phyloP scores from a whole-genome alignment of 305 asterid species.

The Fraxinus platypoda region DNA sequence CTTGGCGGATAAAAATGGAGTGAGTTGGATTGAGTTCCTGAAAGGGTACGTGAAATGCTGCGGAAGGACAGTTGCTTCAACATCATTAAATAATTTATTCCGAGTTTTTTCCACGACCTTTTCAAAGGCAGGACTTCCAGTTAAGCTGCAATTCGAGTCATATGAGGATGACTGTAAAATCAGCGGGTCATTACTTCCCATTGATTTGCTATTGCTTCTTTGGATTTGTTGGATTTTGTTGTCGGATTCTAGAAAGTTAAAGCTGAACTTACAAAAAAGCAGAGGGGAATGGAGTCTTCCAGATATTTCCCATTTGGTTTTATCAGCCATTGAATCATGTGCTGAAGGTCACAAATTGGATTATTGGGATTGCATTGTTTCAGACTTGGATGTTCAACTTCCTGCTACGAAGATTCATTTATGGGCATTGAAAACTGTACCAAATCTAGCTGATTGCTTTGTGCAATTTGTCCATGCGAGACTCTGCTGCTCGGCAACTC shows the following conservation, averaged over 20 bases:
- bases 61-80: constrained; percentile 59
- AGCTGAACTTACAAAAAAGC: constrained; percentile 24
- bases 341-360: constrained; percentile 43
- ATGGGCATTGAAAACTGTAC: constrained; percentile 76
- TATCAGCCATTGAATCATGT: constrained; percentile 61
- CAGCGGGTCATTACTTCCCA: constrained; percentile 54
- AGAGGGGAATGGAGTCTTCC: constrained; percentile 49
- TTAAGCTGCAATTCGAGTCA: constrained; percentile 54
- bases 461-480: constrained; percentile 62
- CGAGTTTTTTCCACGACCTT: constrained; percentile 47
- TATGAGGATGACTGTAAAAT: constrained; percentile 62
- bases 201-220: constrained; percentile 53
- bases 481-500: constrained; percentile 41
- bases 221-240: constrained; percentile 67
- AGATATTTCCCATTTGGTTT: constrained; percentile 67
- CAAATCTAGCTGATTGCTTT: constrained; percentile 75
- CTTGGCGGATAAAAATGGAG: constrained; percentile 58
- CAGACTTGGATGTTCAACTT: constrained; percentile 50
- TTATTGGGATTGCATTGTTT: constrained; percentile 50
- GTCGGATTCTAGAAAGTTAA: constrained; percentile 58
- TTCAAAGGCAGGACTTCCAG: constrained; percentile 64
- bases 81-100: constrained; percentile 53
- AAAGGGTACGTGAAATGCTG: constrained; percentile 75
- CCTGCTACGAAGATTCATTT: constrained; percentile 55
- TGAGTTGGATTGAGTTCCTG: constrained; percentile 75